phyloP scores from a whole-genome alignment of 1,139 yeast genomes.

The Diutina rugosa region DNA sequence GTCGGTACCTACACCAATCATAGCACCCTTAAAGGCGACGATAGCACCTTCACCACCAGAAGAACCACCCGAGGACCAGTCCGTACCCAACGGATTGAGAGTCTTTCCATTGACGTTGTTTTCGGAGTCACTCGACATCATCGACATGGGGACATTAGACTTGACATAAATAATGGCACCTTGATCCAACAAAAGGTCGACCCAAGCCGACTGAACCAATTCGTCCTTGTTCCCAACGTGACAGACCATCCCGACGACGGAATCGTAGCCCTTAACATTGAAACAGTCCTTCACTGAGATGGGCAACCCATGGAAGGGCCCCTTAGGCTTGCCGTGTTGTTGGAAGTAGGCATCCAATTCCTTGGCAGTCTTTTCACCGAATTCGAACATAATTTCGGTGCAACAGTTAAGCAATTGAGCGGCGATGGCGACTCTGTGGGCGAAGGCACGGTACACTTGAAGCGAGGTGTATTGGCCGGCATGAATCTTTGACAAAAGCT shows the following conservation, averaged over 20 bases:
- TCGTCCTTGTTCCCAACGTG: slow-evolving; percentile 25
- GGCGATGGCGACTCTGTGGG: slow-evolving; percentile 46
- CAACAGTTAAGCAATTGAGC: slow-evolving; percentile 52
- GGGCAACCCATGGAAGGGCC: slow-evolving; percentile 72
- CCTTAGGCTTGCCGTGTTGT: slow-evolving; percentile 45
- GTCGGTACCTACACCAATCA: slow-evolving; percentile 31
- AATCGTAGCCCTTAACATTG: slow-evolving; percentile 35
- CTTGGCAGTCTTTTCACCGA: slow-evolving; percentile 42
- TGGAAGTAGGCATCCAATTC: slow-evolving; percentile 38
- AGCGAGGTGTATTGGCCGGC: slow-evolving; percentile 27
- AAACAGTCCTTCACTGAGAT: slow-evolving; percentile 47
- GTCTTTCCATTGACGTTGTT: slow-evolving; percentile 37
- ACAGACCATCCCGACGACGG: slow-evolving; percentile 2
- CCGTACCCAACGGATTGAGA: slow-evolving; percentile 29
- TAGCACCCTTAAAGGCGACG: slow-evolving; percentile 34
- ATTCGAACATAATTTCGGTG: slow-evolving; percentile 43
- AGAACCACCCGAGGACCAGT: slow-evolving; percentile 41
- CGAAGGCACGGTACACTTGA: slow-evolving; percentile 38
- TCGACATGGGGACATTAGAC: slow-evolving; percentile 47
- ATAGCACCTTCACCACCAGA: slow-evolving; percentile 55
- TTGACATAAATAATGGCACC: slow-evolving; percentile 36
- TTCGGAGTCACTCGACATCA: slow-evolving; percentile 34
- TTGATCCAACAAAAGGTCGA: slow-evolving; percentile 18
- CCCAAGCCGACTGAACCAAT: slow-evolving; percentile 18
- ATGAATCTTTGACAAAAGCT: slow-evolving; percentile 23